Conservation (phyloP, 108 stramenopile genomes). For the Skeletonema grethae region DNA sequence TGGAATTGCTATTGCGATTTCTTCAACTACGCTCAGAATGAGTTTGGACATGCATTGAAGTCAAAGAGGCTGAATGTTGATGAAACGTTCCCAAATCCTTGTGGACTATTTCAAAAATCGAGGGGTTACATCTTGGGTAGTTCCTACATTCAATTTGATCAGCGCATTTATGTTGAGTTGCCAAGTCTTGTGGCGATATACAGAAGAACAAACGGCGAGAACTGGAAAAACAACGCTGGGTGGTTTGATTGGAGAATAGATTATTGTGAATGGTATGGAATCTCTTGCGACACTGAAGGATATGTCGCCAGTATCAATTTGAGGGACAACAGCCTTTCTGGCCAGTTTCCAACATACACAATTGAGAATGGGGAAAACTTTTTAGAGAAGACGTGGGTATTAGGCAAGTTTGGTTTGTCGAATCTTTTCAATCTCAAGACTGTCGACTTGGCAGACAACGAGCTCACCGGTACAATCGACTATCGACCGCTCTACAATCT, state of each 20-base stretch:
- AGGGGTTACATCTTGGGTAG: too few species aligned
- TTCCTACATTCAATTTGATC: too few species aligned
- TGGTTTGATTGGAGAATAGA: not conserved
- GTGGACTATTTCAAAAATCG: too few species aligned
- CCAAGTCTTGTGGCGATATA: constrained; percentile 44
- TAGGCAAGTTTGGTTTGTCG: too few species aligned
- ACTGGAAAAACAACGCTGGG: constrained; percentile 20
- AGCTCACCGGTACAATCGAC: constrained; percentile 7
- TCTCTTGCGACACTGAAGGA: not conserved
- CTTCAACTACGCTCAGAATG: too few species aligned
- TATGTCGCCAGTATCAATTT: not conserved
- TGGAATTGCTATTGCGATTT: too few species aligned
- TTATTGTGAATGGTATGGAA: constrained; percentile 6
- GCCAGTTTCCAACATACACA: not conserved
- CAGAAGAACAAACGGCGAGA: constrained; percentile 42
- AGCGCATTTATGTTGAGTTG: too few species aligned
- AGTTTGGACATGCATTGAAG: too few species aligned
- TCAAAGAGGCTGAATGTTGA: too few species aligned
- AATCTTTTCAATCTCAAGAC: constrained; percentile 6
- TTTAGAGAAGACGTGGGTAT: too few species aligned
- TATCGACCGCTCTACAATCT: constrained; percentile 51
- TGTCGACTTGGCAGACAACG: constrained; percentile 28
- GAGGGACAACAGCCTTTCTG: not conserved
- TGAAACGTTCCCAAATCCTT: too few species aligned
- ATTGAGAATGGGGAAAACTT: too few species aligned